Evolutionary conservation across 257 asterid species (phyloP), one percentile per base, ranked within the genome.

Genomic region (Solanum rostratum): DNA sequence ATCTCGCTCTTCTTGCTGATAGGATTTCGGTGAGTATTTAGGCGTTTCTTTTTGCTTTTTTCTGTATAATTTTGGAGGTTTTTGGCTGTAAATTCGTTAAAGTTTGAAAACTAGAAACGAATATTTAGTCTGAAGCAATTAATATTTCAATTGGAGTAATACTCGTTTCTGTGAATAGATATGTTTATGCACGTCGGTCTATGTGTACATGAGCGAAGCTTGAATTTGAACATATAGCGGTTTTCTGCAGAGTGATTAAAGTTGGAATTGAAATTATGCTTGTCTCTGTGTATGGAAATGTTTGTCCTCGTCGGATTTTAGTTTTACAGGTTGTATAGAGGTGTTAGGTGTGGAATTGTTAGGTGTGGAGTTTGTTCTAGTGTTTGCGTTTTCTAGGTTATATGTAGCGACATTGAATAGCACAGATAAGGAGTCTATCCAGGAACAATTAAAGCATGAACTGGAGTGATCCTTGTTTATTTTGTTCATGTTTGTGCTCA

Each of bases 1-100:
- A 88, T 87, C 86, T 89, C 82, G 84, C 89, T 82, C 89, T 85
- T 87, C 87, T 89, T 68, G 87, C 89, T 84, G 92, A 90, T 53
- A 86, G 81, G 59, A 90, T 90, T 80, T 84, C 89, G 87, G 93
- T 90, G 24, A 86, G 88, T 90, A 41, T 11, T 20, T 74, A 22
- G 39, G 22, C 49, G 7, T 66, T 66, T 66, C 14, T 7, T 66
- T 66, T 30, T 57, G 29, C 13, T 33, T 57, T 20, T 57, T 57
- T 65, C 22, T 20, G 63, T 55, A 55, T 2, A 55, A 19, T 55
- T n/a, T 19, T 55, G 27, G 27, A 55, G 27, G 63, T 55, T 19
- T n/a, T 55, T 55, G 3, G 27, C 27, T 55, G 2, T 65, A 45
- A 65, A 65, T 29, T 15, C 30, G 45, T 65, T 66, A 4, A n/a